Evolutionary conservation across 164 flowering plant species (phyloP).

Genomic region (Tetrastigma voinierianum): DNA sequence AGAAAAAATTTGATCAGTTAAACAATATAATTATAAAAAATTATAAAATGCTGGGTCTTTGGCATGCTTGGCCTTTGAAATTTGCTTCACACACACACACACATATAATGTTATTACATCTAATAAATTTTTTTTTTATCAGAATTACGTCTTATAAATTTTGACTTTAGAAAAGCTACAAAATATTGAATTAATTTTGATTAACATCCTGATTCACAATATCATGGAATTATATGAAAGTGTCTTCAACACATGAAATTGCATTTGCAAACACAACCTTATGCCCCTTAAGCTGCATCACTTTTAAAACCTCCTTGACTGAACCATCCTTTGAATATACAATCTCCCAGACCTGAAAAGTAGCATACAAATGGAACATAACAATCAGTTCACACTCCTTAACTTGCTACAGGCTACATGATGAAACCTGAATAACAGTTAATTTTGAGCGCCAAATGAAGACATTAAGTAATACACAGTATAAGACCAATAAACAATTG

Average conservation of each 20-base stretch:
- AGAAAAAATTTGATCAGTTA: background rate
- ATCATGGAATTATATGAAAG: too few relatives aligned
- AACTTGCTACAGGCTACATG: background rate
- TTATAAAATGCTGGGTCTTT: background rate
- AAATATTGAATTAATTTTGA: background rate
- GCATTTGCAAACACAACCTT: constrained; percentile 42
- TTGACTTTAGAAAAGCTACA: background rate
- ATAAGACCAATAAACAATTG: too few relatives aligned
- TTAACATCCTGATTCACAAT: too few relatives aligned
- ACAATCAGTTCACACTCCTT: background rate
- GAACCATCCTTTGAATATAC: constrained; percentile 92
- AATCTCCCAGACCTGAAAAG: constrained; percentile 89
- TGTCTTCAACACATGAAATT: too few relatives aligned
- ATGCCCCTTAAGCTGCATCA: constrained; percentile 98
- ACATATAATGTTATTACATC: too few relatives aligned
- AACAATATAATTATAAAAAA: too few relatives aligned
- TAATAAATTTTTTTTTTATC: too few relatives aligned
- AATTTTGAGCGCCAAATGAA: background rate
- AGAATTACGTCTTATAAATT: background rate
- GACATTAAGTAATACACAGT: background rate
- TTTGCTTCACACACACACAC: background rate
- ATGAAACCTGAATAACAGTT: background rate
- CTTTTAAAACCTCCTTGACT: constrained; percentile 79
- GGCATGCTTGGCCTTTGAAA: background rate
- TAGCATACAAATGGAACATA: background rate